These are phyloP conservation scores for Chrysoporthe austroafricana DNA, from an alignment of 2,329 filamentous ascomycete genomes.

Conservation along the genomic window DNA sequence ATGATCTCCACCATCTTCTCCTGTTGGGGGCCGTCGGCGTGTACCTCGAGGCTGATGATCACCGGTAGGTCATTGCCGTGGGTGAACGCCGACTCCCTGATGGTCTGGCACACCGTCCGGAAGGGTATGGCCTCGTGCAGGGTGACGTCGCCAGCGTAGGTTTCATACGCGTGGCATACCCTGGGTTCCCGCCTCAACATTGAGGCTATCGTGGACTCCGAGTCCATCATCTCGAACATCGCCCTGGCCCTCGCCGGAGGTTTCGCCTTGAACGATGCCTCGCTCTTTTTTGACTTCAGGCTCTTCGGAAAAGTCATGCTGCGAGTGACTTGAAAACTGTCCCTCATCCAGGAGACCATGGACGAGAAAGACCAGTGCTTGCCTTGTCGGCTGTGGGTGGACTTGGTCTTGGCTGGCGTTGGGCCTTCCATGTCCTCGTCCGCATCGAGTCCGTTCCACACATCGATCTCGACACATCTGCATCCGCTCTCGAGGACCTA, in stretches of 20 bases:
- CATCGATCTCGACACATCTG: constrained; percentile 91
- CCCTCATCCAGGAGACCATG: constrained; percentile 31
- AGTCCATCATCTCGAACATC: constrained; percentile 17
- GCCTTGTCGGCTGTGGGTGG: constrained; percentile 36
- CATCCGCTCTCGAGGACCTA: constrained; percentile 68
- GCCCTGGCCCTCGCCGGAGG: constrained; percentile 19
- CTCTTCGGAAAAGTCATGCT: background rate
- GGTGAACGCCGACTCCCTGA: constrained; percentile 78
- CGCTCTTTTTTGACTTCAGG: constrained; percentile 28
- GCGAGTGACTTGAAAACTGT: constrained; percentile 15
- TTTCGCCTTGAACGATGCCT: constrained; percentile 25
- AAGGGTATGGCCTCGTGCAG: constrained; percentile 84
- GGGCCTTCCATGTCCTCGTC: constrained; percentile 40
- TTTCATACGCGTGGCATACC: constrained; percentile 68
- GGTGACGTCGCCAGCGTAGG: constrained; percentile 60
- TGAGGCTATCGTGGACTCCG: constrained; percentile 22
- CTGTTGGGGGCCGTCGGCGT: constrained; percentile 81
- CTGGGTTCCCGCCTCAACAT: constrained; percentile 66
- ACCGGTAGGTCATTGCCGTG: constrained; percentile 73
- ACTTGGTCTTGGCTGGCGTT: constrained; percentile 40
- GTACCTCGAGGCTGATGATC: constrained; percentile 91
- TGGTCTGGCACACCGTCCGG: constrained; percentile 80
- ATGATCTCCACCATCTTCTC: constrained; percentile 93
- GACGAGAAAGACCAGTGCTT: constrained; percentile 30
- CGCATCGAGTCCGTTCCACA: constrained; percentile 74